These are phyloP conservation scores for Neurospora cerealis DNA, from an alignment of 495 filamentous ascomycete genomes.

Conservation along the genomic window DNA sequence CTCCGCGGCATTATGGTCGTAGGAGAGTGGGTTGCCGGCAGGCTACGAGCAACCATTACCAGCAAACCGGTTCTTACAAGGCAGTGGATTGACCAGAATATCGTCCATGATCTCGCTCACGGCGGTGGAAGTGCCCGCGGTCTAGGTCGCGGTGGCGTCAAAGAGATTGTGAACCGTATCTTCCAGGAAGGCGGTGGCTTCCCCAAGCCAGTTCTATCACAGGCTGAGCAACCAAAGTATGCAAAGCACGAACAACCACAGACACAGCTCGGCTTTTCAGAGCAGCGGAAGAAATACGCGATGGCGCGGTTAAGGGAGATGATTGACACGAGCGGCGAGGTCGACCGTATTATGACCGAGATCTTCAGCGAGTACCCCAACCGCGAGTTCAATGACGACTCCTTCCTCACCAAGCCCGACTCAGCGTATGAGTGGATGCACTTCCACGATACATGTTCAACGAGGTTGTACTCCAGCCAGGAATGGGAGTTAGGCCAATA, in stretches of 20 bases:
- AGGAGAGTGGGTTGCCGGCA: slow-evolving; percentile 86
- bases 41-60: slow-evolving; percentile 48
- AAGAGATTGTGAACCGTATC: slow-evolving; percentile 74
- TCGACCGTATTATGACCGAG: slow-evolving; percentile 72
- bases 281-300: slow-evolving; percentile 64
- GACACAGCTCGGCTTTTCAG: slow-evolving; percentile 52
- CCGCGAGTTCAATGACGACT: slow-evolving; percentile 87
- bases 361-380: slow-evolving; percentile 75
- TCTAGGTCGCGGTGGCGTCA: slow-evolving; percentile 64
- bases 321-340: slow-evolving; percentile 80
- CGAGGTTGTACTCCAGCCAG: slow-evolving; percentile 60
- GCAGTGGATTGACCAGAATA: slow-evolving; percentile 73
- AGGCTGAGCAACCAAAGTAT: slow-evolving; percentile 16
- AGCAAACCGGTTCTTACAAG: slow-evolving; percentile 49
- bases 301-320: slow-evolving; percentile 77
- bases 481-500: slow-evolving; percentile 86
- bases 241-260: slow-evolving; percentile 35
- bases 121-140: slow-evolving; percentile 70
- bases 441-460: slow-evolving; percentile 79
- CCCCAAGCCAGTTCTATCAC: slow-evolving; percentile 40
- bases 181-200: slow-evolving; percentile 85
- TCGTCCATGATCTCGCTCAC: slow-evolving; percentile 58
- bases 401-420: slow-evolving; percentile 76
- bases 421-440: slow-evolving; percentile 87
- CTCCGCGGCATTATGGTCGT: slow-evolving; percentile 88